Conservation (phyloP, 2,329 filamentous ascomycete species). For the Pseudogymnoascus sp. region DNA sequence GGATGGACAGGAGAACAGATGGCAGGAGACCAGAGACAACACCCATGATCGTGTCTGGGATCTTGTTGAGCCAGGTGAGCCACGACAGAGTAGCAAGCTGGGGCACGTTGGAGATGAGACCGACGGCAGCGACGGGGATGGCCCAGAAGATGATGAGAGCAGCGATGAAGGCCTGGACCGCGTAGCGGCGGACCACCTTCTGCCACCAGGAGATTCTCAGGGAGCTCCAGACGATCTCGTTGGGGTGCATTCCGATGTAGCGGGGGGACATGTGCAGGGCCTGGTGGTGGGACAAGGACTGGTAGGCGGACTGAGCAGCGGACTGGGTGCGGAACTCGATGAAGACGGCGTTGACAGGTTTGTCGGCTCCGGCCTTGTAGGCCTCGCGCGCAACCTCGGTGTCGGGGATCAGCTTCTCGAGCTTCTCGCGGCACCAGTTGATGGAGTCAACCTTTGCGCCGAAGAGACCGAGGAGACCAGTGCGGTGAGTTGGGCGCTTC, state of each 20-base stretch:
- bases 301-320: conserved; percentile 78
- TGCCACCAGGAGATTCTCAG: conserved; percentile 83
- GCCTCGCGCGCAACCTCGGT: conserved; percentile 59
- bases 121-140: conserved; percentile 67
- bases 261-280: conserved; percentile 80
- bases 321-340: conserved; percentile 80
- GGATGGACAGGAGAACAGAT: conserved; percentile 64
- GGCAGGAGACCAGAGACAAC: conserved; percentile 81
- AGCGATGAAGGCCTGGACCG: conserved; percentile 62
- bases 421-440: conserved; percentile 73
- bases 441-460: conserved; percentile 93
- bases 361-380: conserved; percentile 56
- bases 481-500: conserved; percentile 67
- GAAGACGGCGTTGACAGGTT: conserved; percentile 70
- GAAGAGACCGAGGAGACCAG: conserved; percentile 59
- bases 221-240: conserved; percentile 81
- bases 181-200: conserved; percentile 61
- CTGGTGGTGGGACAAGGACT: conserved; percentile 79
- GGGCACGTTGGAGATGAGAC: conserved; percentile 75
- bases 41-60: conserved; percentile 66
- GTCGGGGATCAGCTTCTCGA: conserved; percentile 65
- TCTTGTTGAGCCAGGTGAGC: conserved; percentile 62
- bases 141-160: conserved; percentile 83
- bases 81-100: conserved; percentile 58
- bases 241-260: conserved; percentile 72